Percentiles rank a stretch among this genome's conserved stretches.
phyloP scores from a whole-genome alignment of 139 green algal species.

The Asterochloris sp. region DNA sequence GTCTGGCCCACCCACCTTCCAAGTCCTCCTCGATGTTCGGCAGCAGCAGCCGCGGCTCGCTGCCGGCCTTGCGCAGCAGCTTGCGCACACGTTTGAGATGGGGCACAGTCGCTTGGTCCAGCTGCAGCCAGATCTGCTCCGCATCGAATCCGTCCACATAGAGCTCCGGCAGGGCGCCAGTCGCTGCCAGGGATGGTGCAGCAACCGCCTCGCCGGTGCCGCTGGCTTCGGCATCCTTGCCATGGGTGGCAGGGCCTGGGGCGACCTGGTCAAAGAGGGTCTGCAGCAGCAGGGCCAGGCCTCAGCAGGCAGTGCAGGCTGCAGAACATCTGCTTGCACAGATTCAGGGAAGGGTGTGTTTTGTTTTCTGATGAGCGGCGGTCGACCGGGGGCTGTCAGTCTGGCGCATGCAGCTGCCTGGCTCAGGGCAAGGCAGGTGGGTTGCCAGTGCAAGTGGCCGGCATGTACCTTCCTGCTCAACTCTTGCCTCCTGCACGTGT shows the following conservation, averaged over 20 bases:
- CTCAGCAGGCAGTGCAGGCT: slow-evolving; percentile 33
- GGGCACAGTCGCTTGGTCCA: slow-evolving; percentile 38
- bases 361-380: background rate
- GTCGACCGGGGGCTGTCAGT: too few relatives aligned
- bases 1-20: background rate
- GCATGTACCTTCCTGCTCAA: too few relatives aligned
- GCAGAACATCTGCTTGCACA: background rate
- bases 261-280: slow-evolving; percentile 32
- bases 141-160: slow-evolving; percentile 63
- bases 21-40: slow-evolving; percentile 27
- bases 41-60: slow-evolving; percentile 31
- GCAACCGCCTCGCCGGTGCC: background rate
- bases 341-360: background rate
- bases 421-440: background rate
- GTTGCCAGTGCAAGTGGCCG: background rate
- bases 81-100: slow-evolving; percentile 27
- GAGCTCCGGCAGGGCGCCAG: slow-evolving; percentile 29
- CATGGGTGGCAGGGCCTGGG: background rate
- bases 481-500: too few relatives aligned
- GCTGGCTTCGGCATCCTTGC: background rate
- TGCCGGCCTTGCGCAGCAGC: slow-evolving; percentile 25
- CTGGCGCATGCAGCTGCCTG: background rate
- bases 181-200: background rate
- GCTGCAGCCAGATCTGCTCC: slow-evolving; percentile 72
- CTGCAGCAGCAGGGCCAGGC: slow-evolving; percentile 35